Conservation (phyloP, 495 filamentous ascomycete genomes). For the Neurospora sp. region DNA sequence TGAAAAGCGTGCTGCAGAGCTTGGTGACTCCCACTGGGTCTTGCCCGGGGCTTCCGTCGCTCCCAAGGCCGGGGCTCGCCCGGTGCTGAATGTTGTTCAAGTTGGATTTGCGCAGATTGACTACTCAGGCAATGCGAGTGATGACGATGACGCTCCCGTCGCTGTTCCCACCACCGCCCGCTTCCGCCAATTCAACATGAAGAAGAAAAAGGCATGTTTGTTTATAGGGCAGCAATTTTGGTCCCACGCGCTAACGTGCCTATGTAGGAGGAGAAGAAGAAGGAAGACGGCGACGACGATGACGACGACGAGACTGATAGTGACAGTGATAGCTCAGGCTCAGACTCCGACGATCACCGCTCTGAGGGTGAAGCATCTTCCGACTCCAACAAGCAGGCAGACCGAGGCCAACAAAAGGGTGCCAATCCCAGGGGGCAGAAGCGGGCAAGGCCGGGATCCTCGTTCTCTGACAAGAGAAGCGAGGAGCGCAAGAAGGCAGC, state of each 20-base stretch:
- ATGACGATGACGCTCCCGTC: slow-evolving; percentile 6
- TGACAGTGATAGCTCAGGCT: slow-evolving; percentile 6
- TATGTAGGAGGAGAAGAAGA: slow-evolving; percentile 2
- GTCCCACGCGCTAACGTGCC: background rate
- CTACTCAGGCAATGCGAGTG: slow-evolving; percentile 4
- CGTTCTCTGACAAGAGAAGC: slow-evolving; percentile 19
- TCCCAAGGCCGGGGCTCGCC: slow-evolving; percentile 12
- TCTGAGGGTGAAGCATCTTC: slow-evolving; percentile 6
- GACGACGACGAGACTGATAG: slow-evolving; percentile 9
- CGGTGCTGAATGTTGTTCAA: slow-evolving; percentile 33
- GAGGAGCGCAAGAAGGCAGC: slow-evolving; percentile 32
- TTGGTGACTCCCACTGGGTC: slow-evolving; percentile 85
- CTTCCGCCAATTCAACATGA: slow-evolving; percentile 34
- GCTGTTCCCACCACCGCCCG: slow-evolving; percentile 4
- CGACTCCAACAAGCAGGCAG: background rate
- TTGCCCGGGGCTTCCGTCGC: slow-evolving; percentile 33
- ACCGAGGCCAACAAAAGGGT: slow-evolving; percentile 11
- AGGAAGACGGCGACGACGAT: slow-evolving; percentile 4
- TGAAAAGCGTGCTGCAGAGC: slow-evolving; percentile 56
- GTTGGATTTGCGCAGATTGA: slow-evolving; percentile 42
- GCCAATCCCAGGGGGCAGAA: slow-evolving; percentile 3
- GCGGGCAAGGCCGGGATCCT: slow-evolving; percentile 8
- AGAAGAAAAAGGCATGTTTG: slow-evolving; percentile 24
- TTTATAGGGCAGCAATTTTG: background rate
- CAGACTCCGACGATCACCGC: background rate